These are phyloP conservation scores for Ustilago loliicola DNA, from an alignment of 1,284 basidiomycete species.

Conservation along the genomic window DNA sequence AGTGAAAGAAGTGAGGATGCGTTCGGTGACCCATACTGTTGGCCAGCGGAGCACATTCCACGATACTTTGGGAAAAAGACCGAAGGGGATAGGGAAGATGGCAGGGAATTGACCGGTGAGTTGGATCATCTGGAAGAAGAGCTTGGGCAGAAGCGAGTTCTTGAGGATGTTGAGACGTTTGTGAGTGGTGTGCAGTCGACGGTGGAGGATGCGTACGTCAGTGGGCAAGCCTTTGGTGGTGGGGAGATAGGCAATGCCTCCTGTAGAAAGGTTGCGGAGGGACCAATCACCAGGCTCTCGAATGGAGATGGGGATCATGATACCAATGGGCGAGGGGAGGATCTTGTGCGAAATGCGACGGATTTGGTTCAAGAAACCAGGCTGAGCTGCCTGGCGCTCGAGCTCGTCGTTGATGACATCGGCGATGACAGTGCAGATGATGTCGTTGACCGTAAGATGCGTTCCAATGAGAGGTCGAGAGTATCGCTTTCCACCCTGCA, in stretches of 20 bases:
- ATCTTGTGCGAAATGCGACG: conserved; percentile 43
- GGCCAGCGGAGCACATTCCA: conserved; percentile 33
- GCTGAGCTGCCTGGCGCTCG: conserved; percentile 29
- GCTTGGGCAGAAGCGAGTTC: conserved; percentile 54
- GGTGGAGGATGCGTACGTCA: conserved; percentile 46
- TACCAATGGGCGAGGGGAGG: conserved; percentile 53
- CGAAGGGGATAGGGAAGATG: conserved; percentile 43
- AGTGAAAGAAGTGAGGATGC: conserved; percentile 46
- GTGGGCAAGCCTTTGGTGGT: conserved; percentile 38
- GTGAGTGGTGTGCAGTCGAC: conserved; percentile 57
- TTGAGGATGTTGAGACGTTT: conserved; percentile 61
- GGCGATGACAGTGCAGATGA: conserved; percentile 64
- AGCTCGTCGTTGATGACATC: conserved; percentile 62
- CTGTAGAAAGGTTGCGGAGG: conserved; percentile 67
- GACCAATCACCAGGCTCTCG: conserved; percentile 62
- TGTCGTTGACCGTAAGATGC: conserved; percentile 68
- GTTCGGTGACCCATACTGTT: conserved; percentile 25
- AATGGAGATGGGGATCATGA: conserved; percentile 67
- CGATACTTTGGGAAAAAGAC: conserved; percentile 23
- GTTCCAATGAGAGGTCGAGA: conserved; percentile 45
- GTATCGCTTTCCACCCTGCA: conserved; percentile 38
- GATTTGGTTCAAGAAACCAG: conserved; percentile 29
- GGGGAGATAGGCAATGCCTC: conserved; percentile 62
- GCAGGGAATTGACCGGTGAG: conserved; percentile 57
- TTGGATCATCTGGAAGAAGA: conserved; percentile 56